Conservation (phyloP, 371 early-diverging fungal species). For the Nosema muscidifuracis region DNA sequence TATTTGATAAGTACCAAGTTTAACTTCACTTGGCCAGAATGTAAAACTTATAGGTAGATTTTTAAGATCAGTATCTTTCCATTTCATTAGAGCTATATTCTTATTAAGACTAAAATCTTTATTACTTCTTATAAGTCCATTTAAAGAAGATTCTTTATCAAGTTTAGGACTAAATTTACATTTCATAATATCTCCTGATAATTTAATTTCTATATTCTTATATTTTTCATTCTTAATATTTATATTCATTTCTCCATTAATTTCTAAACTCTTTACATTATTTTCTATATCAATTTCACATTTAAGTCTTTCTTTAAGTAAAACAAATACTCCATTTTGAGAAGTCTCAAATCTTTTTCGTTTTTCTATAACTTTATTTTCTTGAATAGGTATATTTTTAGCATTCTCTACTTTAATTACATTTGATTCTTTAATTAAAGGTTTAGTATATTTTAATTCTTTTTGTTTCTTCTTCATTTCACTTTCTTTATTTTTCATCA, state of each 20-base stretch:
- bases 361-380: constrained; percentile 28
- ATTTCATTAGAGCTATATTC: constrained; percentile 58
- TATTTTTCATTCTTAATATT: constrained; percentile 51
- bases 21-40: constrained; percentile 51
- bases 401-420: constrained; percentile 3
- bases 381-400: too few species aligned
- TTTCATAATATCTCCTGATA: constrained; percentile 1
- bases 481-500: constrained; percentile 50
- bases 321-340: constrained; percentile 33
- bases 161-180: constrained; percentile 58
- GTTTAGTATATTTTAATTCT: constrained; percentile 17
- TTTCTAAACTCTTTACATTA: constrained; percentile 30
- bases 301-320: constrained; percentile 54
- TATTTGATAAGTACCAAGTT: constrained; percentile 31
- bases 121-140: constrained; percentile 34
- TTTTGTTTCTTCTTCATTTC: constrained; percentile 45
- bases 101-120: constrained; percentile 54
- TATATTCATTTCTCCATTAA: constrained; percentile 53
- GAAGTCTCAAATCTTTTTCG: constrained; percentile 18
- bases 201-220: constrained; percentile 36
- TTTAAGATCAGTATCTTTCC: constrained; percentile 34
- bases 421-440: constrained; percentile 19
- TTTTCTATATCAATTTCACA: constrained; percentile 56
- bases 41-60: constrained; percentile 49
- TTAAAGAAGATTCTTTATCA: constrained; percentile 32